Base-by-base conservation (phyloP, 805 yeast genomes). In the Candida ulmi region DNA sequence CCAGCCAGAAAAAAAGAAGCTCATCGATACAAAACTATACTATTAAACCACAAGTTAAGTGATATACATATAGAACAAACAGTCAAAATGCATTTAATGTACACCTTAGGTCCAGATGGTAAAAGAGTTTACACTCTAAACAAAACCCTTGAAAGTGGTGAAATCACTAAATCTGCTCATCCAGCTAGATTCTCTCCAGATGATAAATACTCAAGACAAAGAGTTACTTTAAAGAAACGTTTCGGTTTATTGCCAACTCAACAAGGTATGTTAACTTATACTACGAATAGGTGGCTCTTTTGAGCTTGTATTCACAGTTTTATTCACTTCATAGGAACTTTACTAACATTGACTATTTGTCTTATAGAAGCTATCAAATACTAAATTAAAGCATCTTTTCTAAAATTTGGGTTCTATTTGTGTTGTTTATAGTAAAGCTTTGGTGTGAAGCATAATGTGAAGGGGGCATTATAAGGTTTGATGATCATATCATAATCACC, bases 181-280 rank as follows among this genome's bases (percentile, higher is more conserved):
- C 99, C 99, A 47, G 99, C 99, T 39, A 83, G 99, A 70, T 93
- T 93, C 67, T 93, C 99, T 26, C 99, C 99, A 54, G 99, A 93
- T 65, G 99, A 93, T 78, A 93, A 93, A 71, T 91, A 88, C 74
- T 93, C 99, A 35, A 84, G 97, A 74, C 98, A 93, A 69, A 87
- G 99, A 78, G 96, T 93, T 37, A 91, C 98, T 42, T 76, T 93
- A 62, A 93, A 93, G 81, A 93, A 88, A 76, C 83, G 99, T 73
- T 91, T 69, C 63, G 81, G 82, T 52, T 63, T 93, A 65, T 74
- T 93, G 62, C 96, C 96, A 57, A 83, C 95, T 41, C 93, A 86
- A 63, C 76, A 80, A 57, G 61, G 55, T 47, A 38, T 28, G 36
- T 33, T 9, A 15, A 8, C 7, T 9, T 11, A 4, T 26, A 15